Evolutionary conservation across 2,329 filamentous ascomycete species (phyloP), one percentile per base, ranked within the genome.

Genomic region (Colletotrichum spinosum): DNA sequence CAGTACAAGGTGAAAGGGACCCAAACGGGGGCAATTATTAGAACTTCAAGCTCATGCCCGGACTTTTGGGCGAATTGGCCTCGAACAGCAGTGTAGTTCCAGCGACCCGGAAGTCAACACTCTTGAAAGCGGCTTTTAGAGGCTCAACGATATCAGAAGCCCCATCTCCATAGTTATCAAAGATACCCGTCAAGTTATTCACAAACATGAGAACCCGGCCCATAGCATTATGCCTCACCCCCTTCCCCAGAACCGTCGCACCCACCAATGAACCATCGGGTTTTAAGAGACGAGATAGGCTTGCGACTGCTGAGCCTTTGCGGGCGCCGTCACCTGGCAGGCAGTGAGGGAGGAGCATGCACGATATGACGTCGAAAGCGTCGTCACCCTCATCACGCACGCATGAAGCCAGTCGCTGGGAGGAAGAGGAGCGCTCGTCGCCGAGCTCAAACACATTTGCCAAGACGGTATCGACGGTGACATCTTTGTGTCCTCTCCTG

Each of bases 1-100:
- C 25, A 25, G 25, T 1, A 25, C 25, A 2, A 25, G 25, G 25
- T 25, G 25, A 25, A 25, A 25, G 25, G 2, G 25, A 25, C 25
- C 25, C 25, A 25, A 25, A 1, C 3, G 25, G 25, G 25, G 25
- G 25, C 25, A 25, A 25, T 25, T 25, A 1, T 25, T 25, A 25
- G 2, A 25, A 5, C 25, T 25, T 5, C 25, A 25, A 5, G 25
- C 25, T 25, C 25, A 25, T 25, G 25, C 25, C 25, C 25, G 25
- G 25, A 1, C 1, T 25, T 25, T 5, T 25, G 25, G 55, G 55
- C n/a, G 46, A 39, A 13, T 38, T 60, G 13, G 57, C 57, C 17
- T 60, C 57, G 49, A 60, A 60, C 5, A 60, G 57, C n/a, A 60
- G 7, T 3, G 35, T 54, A 9, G 39, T 54, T n/a, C 49, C 41